Evolutionary conservation across 352 stramenopile genomes (phyloP).

Genomic region (Phytophthora sp.): DNA sequence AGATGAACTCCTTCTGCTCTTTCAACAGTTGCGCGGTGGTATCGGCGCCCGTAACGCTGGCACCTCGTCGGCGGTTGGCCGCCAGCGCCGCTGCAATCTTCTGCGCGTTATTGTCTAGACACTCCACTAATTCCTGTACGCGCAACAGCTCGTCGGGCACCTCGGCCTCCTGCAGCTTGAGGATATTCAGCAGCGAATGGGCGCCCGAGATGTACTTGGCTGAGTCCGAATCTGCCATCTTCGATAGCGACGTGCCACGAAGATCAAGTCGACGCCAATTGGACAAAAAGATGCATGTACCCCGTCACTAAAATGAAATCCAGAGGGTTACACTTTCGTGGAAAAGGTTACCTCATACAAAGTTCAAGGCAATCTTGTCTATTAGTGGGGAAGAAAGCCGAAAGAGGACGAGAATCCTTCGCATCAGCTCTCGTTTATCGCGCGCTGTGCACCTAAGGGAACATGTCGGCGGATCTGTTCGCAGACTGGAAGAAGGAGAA

Average conservation of each 20-base stretch:
- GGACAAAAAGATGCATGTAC: not conserved
- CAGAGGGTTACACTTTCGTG: not conserved
- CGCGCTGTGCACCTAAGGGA: slow-evolving; percentile 15
- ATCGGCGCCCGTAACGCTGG: slow-evolving; percentile 25
- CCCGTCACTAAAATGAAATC: slow-evolving; percentile 13
- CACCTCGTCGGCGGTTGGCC: slow-evolving; percentile 41
- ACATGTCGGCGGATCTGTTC: slow-evolving; percentile 90
- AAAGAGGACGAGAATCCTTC: not conserved
- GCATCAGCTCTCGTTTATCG: not conserved
- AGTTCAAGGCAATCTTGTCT: slow-evolving; percentile 13
- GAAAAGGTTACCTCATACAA: slow-evolving; percentile 13
- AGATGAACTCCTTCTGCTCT: slow-evolving; percentile 62
- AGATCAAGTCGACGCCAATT: too few relatives aligned
- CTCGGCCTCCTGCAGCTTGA: slow-evolving; percentile 26
- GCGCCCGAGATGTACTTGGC: slow-evolving; percentile 40
- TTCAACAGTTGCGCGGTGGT: slow-evolving; percentile 59
- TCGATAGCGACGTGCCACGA: not conserved
- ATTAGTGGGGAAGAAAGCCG: slow-evolving; percentile 6
- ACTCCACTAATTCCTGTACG: slow-evolving; percentile 72
- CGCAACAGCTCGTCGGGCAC: slow-evolving; percentile 57
- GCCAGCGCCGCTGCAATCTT: slow-evolving; percentile 65
- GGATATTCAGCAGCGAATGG: slow-evolving; percentile 42
- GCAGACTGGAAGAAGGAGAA: slow-evolving; percentile 90
- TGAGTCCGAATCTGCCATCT: slow-evolving; percentile 1
- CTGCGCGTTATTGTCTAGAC: slow-evolving; percentile 71